Conservation (phyloP, 2,329 filamentous ascomycete genomes). For the Botrytis cinerea region DNA sequence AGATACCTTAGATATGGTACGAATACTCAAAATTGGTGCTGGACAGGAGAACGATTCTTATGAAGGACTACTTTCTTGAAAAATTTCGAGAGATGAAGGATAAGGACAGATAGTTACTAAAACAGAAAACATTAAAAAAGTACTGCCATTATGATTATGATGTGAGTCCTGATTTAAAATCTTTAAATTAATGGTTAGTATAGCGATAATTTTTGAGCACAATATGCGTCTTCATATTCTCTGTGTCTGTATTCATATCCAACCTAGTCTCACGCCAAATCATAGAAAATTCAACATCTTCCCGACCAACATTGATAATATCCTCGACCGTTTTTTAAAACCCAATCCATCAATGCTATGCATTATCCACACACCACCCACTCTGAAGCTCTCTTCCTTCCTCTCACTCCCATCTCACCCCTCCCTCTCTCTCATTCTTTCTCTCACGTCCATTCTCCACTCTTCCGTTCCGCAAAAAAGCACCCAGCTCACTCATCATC, state of each 20-base stretch:
- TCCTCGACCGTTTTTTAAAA: neutral
- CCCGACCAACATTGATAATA: neutral
- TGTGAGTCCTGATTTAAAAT: neutral
- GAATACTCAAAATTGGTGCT: neutral
- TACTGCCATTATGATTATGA: neutral
- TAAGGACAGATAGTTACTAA: neutral
- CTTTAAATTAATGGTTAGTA: neutral
- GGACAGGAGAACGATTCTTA: neutral
- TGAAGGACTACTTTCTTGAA: neutral
- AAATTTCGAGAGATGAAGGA: neutral
- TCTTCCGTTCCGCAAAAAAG: neutral
- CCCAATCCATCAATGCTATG: neutral
- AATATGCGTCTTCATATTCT: neutral
- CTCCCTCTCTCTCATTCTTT: no score
- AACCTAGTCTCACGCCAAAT: no score
- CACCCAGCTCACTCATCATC: slow-evolving; percentile 29
- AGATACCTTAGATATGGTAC: neutral
- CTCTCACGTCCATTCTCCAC: neutral
- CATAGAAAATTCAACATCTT: neutral
- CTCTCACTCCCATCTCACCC: neutral
- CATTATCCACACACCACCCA: neutral
- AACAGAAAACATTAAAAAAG: neutral
- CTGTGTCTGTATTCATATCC: neutral
- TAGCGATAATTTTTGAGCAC: neutral
- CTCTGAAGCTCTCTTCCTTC: neutral